Evolutionary conservation across 495 filamentous ascomycete species (phyloP).

Genomic region (Penicillium crystallinum): DNA sequence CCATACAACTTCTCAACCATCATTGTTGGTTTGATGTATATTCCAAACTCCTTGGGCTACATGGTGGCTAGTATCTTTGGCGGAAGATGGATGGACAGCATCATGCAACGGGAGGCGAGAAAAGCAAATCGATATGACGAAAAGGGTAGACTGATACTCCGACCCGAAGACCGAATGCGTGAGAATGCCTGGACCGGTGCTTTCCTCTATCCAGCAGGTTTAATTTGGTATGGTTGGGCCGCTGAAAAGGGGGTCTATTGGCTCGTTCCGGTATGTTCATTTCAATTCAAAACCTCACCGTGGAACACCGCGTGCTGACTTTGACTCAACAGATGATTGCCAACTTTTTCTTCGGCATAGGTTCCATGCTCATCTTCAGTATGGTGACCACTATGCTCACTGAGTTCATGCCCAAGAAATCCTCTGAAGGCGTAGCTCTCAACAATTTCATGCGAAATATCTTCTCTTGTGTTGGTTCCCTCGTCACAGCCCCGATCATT

Average conservation of each 20-base stretch:
- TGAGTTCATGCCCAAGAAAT: conserved; percentile 80
- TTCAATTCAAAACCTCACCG: conserved; percentile 17
- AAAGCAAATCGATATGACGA: conserved; percentile 67
- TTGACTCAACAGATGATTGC: conserved; percentile 52
- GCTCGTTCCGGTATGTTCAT: conserved; percentile 55
- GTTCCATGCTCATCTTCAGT: conserved; percentile 84
- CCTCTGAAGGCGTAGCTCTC: conserved; percentile 73
- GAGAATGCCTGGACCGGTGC: conserved; percentile 86
- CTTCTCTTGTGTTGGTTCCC: conserved; percentile 68
- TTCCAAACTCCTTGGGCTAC: conserved; percentile 78
- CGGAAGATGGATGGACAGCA: conserved; percentile 80
- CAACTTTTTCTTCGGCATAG: conserved; percentile 84
- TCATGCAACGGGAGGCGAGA: conserved; percentile 79
- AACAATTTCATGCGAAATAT: conserved; percentile 78
- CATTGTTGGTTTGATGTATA: conserved; percentile 75
- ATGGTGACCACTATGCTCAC: conserved; percentile 77
- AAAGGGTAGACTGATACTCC: conserved; percentile 61
- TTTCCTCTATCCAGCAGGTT: conserved; percentile 61
- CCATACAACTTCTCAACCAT: conserved; percentile 74
- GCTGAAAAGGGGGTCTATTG: conserved; percentile 53
- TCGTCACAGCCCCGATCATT: conserved; percentile 74
- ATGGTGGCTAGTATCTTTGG: conserved; percentile 66
- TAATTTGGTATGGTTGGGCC: conserved; percentile 67
- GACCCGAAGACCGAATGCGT: conserved; percentile 83
- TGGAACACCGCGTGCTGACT: conserved; percentile 4